These are phyloP conservation scores for Talaromyces sp. DNA, from an alignment of 2,329 filamentous ascomycete genomes.

Conservation along the genomic window DNA sequence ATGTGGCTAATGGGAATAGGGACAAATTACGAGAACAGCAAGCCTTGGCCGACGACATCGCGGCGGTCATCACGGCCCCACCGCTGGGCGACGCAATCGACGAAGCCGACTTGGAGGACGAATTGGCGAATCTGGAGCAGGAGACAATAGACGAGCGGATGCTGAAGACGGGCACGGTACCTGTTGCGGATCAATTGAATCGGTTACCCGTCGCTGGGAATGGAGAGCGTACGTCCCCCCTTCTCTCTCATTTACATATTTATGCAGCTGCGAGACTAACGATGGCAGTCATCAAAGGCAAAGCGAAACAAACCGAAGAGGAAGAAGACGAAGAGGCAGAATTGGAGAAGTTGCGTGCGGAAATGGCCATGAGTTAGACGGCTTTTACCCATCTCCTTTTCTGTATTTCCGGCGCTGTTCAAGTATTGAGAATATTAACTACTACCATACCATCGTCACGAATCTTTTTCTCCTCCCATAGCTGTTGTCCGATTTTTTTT, in stretches of 20 bases:
- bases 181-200: constrained; percentile 73
- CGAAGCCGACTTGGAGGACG: constrained; percentile 80
- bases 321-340: constrained; percentile 97
- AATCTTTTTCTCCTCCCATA: background rate
- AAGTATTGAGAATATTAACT: background rate
- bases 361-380: constrained; percentile 81
- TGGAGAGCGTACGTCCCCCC: constrained; percentile 65
- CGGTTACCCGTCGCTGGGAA: constrained; percentile 72
- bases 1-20: constrained; percentile 51
- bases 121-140: constrained; percentile 84
- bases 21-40: constrained; percentile 89
- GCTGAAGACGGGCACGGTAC: constrained; percentile 81
- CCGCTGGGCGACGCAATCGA: constrained; percentile 68
- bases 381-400: background rate
- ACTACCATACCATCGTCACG: constrained; percentile 4
- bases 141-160: constrained; percentile 91
- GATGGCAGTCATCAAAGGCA: constrained; percentile 41
- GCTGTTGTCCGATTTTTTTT: background rate
- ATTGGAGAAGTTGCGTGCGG: constrained; percentile 84
- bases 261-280: background rate
- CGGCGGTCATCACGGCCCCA: constrained; percentile 73
- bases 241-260: background rate
- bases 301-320: constrained; percentile 56
- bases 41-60: constrained; percentile 88
- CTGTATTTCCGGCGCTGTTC: background rate